These are phyloP conservation scores for Erodium maritimum DNA, from an alignment of 345 rosid genomes.

Conservation along the genomic window DNA sequence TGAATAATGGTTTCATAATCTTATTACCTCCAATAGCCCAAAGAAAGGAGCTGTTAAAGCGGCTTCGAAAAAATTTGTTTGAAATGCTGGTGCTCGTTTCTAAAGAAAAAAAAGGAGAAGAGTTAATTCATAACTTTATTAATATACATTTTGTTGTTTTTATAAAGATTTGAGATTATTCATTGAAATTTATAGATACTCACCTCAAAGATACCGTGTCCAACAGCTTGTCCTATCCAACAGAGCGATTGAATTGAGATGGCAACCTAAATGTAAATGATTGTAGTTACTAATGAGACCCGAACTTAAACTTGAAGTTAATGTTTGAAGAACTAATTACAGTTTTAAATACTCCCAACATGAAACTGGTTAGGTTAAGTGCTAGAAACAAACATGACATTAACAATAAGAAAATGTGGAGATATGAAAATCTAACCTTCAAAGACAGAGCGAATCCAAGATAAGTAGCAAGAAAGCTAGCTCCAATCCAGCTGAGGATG, in stretches of 20 bases:
- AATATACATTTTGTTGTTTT: no score
- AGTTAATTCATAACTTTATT: no score
- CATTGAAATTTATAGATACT: no score
- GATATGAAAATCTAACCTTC: background rate
- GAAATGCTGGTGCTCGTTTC: background rate
- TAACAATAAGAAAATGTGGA: no score
- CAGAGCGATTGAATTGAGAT: background rate
- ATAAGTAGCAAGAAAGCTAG: background rate
- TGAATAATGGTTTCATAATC: background rate
- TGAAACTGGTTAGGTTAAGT: no score
- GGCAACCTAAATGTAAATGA: background rate
- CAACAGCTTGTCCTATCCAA: background rate
- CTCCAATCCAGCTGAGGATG: background rate
- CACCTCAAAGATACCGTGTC: background rate
- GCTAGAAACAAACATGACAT: background rate
- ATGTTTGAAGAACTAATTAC: no score
- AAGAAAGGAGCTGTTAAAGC: background rate
- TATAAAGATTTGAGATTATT: no score
- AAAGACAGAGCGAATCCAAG: background rate
- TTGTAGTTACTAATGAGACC: no score
- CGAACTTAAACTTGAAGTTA: no score
- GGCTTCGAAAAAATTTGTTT: background rate
- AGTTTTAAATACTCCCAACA: no score
- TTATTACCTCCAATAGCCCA: background rate
- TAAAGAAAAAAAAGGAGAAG: no score